Percentiles rank a stretch among this genome's conserved stretches.
phyloP scores from a whole-genome alignment of 1,139 yeast species.

The Spathaspora sp. region DNA sequence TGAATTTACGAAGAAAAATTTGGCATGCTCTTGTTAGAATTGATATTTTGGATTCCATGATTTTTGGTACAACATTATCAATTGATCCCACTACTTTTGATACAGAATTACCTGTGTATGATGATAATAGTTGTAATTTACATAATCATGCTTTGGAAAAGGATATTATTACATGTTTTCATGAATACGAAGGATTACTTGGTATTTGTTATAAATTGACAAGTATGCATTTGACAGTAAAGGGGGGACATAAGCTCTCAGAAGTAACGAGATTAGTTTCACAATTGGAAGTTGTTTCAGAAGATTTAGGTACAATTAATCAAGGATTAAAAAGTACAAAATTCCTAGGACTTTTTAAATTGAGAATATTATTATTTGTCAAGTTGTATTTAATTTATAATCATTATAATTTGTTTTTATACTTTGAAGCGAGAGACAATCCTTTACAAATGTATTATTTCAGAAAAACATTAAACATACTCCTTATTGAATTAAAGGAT shows the following conservation, averaged over 20 bases:
- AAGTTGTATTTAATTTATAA: slow-evolving; percentile 21
- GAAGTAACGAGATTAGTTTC: slow-evolving; percentile 9
- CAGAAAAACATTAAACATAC: slow-evolving; percentile 20
- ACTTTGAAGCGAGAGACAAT: slow-evolving; percentile 22
- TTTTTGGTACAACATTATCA: slow-evolving; percentile 13
- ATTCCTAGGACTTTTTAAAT: slow-evolving; percentile 3
- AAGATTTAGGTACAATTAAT: slow-evolving; percentile 8
- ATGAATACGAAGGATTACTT: slow-evolving; percentile 11
- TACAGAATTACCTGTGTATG: slow-evolving; percentile 21
- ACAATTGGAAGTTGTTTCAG: slow-evolving; percentile 11
- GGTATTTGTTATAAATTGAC: slow-evolving; percentile 9
- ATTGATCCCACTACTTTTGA: slow-evolving; percentile 18
- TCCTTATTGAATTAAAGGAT: slow-evolving; percentile 21
- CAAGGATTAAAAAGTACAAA: slow-evolving; percentile 6
- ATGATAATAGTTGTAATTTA: slow-evolving; percentile 17
- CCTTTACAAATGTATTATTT: slow-evolving; percentile 24
- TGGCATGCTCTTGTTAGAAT: slow-evolving; percentile 27
- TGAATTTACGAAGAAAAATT: slow-evolving; percentile 47
- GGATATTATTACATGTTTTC: slow-evolving; percentile 16
- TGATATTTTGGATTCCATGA: slow-evolving; percentile 19
- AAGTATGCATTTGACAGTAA: slow-evolving; percentile 11
- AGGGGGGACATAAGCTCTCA: slow-evolving; percentile 10
- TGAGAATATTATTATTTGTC: slow-evolving; percentile 8
- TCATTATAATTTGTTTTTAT: slow-evolving; percentile 24
- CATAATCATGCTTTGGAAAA: slow-evolving; percentile 20